Conservation (phyloP, 805 yeast species). For the Spathaspora arborariae region DNA sequence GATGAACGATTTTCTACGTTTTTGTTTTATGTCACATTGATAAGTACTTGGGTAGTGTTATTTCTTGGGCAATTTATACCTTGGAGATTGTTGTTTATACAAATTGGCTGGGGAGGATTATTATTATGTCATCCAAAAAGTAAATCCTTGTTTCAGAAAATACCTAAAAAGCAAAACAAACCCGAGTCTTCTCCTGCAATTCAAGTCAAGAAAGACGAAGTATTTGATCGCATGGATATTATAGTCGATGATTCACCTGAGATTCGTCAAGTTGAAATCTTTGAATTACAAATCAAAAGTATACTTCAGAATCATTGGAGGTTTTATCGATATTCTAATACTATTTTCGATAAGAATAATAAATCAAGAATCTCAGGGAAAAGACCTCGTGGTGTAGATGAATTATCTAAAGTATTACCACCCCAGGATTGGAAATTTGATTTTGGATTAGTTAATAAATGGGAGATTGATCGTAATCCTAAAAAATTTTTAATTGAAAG, state of each 20-base stretch:
- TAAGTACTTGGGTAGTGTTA: slow-evolving; percentile 33
- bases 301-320: slow-evolving; percentile 59
- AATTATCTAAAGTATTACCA: slow-evolving; percentile 53
- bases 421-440: slow-evolving; percentile 76
- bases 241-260: slow-evolving; percentile 70
- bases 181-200: not conserved
- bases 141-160: slow-evolving; percentile 24
- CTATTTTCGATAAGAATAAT: slow-evolving; percentile 51
- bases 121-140: slow-evolving; percentile 58
- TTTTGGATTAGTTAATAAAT: slow-evolving; percentile 44
- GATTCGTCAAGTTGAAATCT: slow-evolving; percentile 63
- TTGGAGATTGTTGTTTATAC: slow-evolving; percentile 57
- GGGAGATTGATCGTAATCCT: slow-evolving; percentile 63
- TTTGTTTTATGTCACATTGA: slow-evolving; percentile 38
- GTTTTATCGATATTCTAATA: slow-evolving; percentile 52
- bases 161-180: slow-evolving; percentile 11
- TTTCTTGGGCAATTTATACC: slow-evolving; percentile 55
- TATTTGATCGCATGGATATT: slow-evolving; percentile 45
- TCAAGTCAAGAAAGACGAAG: slow-evolving; percentile 11
- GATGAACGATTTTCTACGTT: slow-evolving; percentile 67
- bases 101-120: slow-evolving; percentile 54
- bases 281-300: slow-evolving; percentile 68
- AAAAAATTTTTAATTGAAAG: slow-evolving; percentile 49
- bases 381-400: slow-evolving; percentile 62
- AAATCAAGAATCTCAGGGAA: slow-evolving; percentile 36